phyloP scores from a whole-genome alignment of 345 rosid genomes.

The Clarkia xantiana region DNA sequence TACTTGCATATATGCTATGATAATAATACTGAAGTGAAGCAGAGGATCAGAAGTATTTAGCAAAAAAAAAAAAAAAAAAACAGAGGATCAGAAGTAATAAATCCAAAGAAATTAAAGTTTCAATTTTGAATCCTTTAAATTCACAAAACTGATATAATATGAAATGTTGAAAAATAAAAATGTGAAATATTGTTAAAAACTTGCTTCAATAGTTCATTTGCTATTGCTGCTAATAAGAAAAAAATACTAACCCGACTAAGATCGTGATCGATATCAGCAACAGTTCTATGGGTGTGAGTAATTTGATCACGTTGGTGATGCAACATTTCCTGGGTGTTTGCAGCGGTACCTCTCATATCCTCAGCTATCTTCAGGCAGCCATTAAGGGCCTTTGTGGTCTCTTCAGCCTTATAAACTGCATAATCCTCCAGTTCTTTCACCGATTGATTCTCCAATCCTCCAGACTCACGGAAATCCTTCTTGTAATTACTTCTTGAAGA shows the following conservation, averaged over 20 bases:
- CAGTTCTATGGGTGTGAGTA: constrained; percentile 49
- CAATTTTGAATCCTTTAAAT: no score
- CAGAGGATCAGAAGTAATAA: no score
- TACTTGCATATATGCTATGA: no score
- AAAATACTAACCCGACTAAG: constrained; percentile 63
- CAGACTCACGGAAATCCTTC: constrained; percentile 69
- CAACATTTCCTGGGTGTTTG: constrained; percentile 57
- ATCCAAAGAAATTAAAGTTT: not conserved
- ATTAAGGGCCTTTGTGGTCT: constrained; percentile 63
- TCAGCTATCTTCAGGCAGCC: constrained; percentile 79
- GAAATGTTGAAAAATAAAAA: no score
- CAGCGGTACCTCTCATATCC: constrained; percentile 80
- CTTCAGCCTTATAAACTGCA: constrained; percentile 87
- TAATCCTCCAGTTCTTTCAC: constrained; percentile 82
- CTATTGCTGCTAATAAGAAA: not conserved
- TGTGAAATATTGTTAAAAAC: no score
- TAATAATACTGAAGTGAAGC: no score
- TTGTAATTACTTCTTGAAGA: constrained; percentile 42
- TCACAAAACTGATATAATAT: no score
- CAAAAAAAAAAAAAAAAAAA: no score
- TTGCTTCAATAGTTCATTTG: no score
- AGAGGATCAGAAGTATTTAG: no score
- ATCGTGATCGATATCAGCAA: constrained; percentile 77
- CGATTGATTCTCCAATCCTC: constrained; percentile 77
- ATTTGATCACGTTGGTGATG: constrained; percentile 93